A percentile compares a stretch with the other conserved stretches of the same genome.
These are phyloP conservation scores for Sporisorium sorghi DNA, from an alignment of 1,284 basidiomycete species.

Conservation along the genomic window DNA sequence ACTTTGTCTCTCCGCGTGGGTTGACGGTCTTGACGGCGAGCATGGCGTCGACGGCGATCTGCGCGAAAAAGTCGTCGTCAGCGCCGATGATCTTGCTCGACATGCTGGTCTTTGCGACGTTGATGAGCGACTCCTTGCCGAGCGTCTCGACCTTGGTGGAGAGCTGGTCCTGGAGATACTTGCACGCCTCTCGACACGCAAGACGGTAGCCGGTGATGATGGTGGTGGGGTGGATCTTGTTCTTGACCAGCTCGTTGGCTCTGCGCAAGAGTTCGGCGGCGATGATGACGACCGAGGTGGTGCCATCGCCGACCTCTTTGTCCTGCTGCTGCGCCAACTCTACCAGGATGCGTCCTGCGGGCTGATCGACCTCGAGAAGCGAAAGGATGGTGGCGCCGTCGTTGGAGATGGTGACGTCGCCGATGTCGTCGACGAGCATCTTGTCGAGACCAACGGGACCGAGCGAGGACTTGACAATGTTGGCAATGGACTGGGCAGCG, in stretches of 20 bases:
- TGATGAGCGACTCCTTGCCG: constrained; percentile 90
- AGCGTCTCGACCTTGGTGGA: constrained; percentile 93
- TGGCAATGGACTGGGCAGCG: constrained; percentile 95
- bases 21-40: constrained; percentile 95
- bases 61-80: constrained; percentile 97
- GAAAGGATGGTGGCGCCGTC: constrained; percentile 98
- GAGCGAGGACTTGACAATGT: constrained; percentile 95
- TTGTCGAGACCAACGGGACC: constrained; percentile 80
- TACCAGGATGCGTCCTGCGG: constrained; percentile 92
- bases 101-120: constrained; percentile 99
- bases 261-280: constrained; percentile 93
- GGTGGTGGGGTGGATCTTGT: constrained; percentile 98
- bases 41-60: constrained; percentile 99
- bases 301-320: constrained; percentile 99
- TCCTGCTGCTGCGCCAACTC: constrained; percentile 99
- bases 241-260: constrained; percentile 97
- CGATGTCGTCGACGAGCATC: constrained; percentile 97
- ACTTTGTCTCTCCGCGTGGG: constrained; percentile 93
- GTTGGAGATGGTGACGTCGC: constrained; percentile 99
- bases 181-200: constrained; percentile 96
- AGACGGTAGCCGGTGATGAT: constrained; percentile 98
- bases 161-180: constrained; percentile 97
- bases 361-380: constrained; percentile 88
- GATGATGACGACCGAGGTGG: constrained; percentile 97
- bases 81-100: constrained; percentile 98